phyloP scores from a whole-genome alignment of 2,329 filamentous ascomycete species.

The Triangularia setosa region DNA sequence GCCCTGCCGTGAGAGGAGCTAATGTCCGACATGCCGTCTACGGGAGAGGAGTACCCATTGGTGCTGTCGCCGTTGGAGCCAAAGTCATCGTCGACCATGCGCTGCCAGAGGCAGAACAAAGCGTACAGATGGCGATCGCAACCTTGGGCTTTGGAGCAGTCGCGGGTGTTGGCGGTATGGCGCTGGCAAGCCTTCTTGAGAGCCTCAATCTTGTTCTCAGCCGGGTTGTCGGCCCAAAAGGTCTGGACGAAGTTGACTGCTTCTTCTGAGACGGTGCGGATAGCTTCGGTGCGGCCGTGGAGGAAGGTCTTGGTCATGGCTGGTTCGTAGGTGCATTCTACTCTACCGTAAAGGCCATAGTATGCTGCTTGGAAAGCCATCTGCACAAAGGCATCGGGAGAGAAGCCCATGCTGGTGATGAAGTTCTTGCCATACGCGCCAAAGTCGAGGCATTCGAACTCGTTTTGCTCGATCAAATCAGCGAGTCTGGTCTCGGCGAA shows the following conservation, averaged over 20 bases:
- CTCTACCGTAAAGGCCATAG: conserved; percentile 89
- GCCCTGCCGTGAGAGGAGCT: conserved; percentile 50
- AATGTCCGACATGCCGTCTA: conserved; percentile 46
- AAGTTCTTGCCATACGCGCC: conserved; percentile 91
- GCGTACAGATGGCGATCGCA: conserved; percentile 93
- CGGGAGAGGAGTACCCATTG: conserved; percentile 57
- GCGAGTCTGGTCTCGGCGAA: conserved; percentile 94
- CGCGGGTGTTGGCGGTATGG: conserved; percentile 74
- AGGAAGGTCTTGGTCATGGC: conserved; percentile 96
- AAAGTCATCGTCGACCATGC: conserved; percentile 70
- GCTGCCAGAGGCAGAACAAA: conserved; percentile 91
- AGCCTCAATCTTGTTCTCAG: conserved; percentile 78
- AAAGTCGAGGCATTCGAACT: conserved; percentile 91
- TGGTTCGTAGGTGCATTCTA: conserved; percentile 95
- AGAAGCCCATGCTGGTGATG: conserved; percentile 95
- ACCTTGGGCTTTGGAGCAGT: conserved; percentile 85
- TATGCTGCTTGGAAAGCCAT: conserved; percentile 99
- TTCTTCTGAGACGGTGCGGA: conserved; percentile 79
- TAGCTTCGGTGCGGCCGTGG: conserved; percentile 91
- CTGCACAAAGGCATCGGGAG: conserved; percentile 94
- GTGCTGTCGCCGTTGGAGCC: conserved; percentile 44
- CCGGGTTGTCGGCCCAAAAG: conserved; percentile 90
- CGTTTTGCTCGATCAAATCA: conserved; percentile 93
- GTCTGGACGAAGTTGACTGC: conserved; percentile 84
- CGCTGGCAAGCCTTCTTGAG: conserved; percentile 78